phyloP scores from a whole-genome alignment of 1,139 yeast genomes.

The Hyphopichia buzzinii region DNA sequence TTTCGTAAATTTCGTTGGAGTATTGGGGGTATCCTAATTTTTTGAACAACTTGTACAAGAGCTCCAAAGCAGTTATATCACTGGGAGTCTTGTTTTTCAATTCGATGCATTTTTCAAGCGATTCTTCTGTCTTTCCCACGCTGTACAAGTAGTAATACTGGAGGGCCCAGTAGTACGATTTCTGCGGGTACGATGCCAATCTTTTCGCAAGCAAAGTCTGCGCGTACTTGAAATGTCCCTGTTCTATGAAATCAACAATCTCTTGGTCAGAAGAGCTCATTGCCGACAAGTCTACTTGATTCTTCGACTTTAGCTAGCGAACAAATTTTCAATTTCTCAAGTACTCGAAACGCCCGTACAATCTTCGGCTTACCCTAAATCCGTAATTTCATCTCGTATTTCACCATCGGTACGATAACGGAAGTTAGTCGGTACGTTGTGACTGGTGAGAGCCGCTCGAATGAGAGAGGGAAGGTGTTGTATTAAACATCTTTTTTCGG shows the following conservation, averaged over 20 bases:
- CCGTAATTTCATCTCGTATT: too few relatives aligned
- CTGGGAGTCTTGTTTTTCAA: conserved; percentile 49
- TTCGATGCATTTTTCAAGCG: conserved; percentile 39
- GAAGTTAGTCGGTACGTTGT: too few relatives aligned
- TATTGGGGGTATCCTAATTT: conserved; percentile 33
- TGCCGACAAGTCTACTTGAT: too few relatives aligned
- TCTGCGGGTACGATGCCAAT: conserved; percentile 54
- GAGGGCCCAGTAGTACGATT: conserved; percentile 53
- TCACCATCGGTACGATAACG: too few relatives aligned
- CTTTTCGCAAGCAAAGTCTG: conserved; percentile 47
- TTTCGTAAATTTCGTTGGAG: conserved; percentile 50
- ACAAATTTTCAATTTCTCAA: too few relatives aligned
- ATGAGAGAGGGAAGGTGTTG: too few relatives aligned
- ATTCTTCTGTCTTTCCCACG: conserved; percentile 44
- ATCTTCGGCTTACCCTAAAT: too few relatives aligned
- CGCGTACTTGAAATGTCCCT: conserved; percentile 56
- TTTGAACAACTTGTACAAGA: conserved; percentile 41
- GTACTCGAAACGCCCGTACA: too few relatives aligned
- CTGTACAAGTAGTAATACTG: conserved; percentile 42
- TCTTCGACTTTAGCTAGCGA: too few relatives aligned
- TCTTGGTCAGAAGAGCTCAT: conserved; percentile 18
- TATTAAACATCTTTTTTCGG: too few relatives aligned
- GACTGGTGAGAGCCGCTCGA: too few relatives aligned
- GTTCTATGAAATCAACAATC: conserved; percentile 46
- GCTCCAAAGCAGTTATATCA: conserved; percentile 51